Conservation (phyloP, 768 basidiomycete genomes). For the Pisolithus microcarpus region DNA sequence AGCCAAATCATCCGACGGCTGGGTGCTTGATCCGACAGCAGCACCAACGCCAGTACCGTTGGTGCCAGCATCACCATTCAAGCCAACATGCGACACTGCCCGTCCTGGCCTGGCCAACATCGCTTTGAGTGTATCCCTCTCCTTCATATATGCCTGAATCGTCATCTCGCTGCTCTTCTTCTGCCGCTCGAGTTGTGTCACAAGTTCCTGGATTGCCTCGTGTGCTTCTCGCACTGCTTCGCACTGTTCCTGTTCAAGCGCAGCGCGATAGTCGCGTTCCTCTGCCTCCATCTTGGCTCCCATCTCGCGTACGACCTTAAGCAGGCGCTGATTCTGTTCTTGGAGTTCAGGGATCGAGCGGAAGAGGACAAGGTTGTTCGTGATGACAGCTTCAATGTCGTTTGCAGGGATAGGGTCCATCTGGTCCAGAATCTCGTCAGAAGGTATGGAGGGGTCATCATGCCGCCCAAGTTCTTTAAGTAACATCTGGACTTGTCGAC, state of each 20-base stretch:
- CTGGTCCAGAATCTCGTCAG: constrained; percentile 52
- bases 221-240: constrained; percentile 85
- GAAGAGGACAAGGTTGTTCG: constrained; percentile 85
- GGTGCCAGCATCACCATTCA: constrained; percentile 26
- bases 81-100: constrained; percentile 8
- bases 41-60: constrained; percentile 11
- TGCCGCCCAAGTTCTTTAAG: constrained; percentile 73
- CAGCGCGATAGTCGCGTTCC: constrained; percentile 67
- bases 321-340: constrained; percentile 82
- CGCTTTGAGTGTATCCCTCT: constrained; percentile 76
- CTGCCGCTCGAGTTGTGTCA: constrained; percentile 70
- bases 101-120: constrained; percentile 56
- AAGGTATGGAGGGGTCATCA: constrained; percentile 75
- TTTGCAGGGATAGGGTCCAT: constrained; percentile 41
- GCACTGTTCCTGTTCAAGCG: constrained; percentile 65
- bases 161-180: constrained; percentile 62
- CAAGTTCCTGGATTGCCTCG: constrained; percentile 74
- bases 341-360: constrained; percentile 73
- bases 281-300: constrained; percentile 80
- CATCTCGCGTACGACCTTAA: constrained; percentile 77
- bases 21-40: constrained; percentile 1
- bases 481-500: constrained; percentile 76
- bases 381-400: constrained; percentile 74
- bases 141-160: constrained; percentile 77
- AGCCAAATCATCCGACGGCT: constrained; percentile 33